Percentiles rank a stretch among this genome's conserved stretches.
Conservation (phyloP, 805 yeast genomes). For the Wickerhamiella brachini region DNA sequence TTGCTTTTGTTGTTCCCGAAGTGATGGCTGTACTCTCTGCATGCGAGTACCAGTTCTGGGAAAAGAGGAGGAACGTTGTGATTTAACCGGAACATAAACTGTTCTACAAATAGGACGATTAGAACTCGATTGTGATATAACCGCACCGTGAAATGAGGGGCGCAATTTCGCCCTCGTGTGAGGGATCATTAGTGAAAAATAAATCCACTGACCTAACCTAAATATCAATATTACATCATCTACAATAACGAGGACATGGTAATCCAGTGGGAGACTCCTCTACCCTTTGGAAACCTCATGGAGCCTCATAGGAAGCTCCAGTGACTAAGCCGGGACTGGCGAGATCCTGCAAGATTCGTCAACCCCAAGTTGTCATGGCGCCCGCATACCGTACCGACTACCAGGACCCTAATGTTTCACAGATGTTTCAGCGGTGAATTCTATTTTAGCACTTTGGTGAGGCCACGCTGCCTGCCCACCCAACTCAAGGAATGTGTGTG, state of each 20-base stretch:
- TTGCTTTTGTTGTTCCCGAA: background rate
- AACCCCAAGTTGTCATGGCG: background rate
- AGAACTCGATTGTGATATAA: background rate
- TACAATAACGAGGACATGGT: too few species aligned
- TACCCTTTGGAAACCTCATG: background rate
- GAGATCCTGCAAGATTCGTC: background rate
- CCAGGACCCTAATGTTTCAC: background rate
- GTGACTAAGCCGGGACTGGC: background rate
- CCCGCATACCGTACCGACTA: background rate
- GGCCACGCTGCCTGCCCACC: too few species aligned
- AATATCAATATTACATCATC: background rate
- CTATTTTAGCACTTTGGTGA: too few species aligned
- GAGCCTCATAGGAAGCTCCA: background rate
- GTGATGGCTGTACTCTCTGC: background rate
- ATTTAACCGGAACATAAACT: background rate
- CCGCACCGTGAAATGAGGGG: background rate
- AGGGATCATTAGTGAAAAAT: background rate
- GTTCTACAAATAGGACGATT: background rate
- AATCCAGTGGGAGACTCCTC: too few species aligned
- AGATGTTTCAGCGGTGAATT: background rate
- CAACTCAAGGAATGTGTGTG: too few species aligned
- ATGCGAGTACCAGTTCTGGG: background rate
- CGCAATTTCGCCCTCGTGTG: background rate
- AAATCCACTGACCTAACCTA: background rate
- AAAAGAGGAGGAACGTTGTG: background rate